phyloP scores from a whole-genome alignment of 495 filamentous ascomycete genomes.

The Penicillium mononematosum region DNA sequence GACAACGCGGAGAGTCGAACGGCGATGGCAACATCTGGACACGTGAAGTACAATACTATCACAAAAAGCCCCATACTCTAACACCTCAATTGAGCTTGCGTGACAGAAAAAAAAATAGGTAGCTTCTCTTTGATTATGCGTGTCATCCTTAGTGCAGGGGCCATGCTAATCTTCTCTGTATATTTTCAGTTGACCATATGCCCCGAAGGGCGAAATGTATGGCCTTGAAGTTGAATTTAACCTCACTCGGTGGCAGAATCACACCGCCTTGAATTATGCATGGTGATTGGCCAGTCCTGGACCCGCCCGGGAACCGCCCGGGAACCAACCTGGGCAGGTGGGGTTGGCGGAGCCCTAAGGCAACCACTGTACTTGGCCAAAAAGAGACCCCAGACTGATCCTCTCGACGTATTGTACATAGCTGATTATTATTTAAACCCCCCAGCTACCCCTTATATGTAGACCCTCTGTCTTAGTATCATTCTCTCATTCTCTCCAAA shows the following conservation, averaged over 20 bases:
- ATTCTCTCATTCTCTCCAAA: neutral
- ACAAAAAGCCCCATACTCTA: no score
- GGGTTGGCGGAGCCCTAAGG: no score
- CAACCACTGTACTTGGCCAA: neutral
- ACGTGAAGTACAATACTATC: no score
- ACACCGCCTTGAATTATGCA: neutral
- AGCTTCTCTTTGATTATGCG: constrained; percentile 92
- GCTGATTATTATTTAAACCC: neutral
- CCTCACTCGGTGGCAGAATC: neutral
- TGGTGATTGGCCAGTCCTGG: no score
- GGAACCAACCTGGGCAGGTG: no score
- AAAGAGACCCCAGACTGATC: neutral
- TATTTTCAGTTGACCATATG: constrained; percentile 81
- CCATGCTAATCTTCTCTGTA: constrained; percentile 99
- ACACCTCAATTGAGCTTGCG: no score
- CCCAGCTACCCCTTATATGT: neutral
- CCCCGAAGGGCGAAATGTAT: constrained; percentile 55
- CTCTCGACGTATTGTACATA: neutral
- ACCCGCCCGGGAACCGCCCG: no score
- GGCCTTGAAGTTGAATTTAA: neutral
- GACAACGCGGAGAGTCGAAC: no score
- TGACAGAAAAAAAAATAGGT: constrained; percentile 53
- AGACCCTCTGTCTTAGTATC: neutral
- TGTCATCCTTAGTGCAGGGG: constrained; percentile 99
- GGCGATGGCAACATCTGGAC: no score